Conservation (phyloP, 2,329 filamentous ascomycete genomes). For the Fusarium ambrosium region DNA sequence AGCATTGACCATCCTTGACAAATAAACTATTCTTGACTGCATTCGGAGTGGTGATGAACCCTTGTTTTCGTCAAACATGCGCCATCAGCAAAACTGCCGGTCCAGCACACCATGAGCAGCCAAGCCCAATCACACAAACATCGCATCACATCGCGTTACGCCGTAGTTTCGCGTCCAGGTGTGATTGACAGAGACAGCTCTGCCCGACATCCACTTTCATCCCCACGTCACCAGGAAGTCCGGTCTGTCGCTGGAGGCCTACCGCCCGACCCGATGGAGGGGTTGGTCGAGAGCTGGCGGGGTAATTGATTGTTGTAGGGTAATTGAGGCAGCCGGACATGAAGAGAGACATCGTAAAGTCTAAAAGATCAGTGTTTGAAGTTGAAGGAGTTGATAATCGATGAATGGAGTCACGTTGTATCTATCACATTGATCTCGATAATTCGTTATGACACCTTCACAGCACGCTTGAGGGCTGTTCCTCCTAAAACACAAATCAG, state of each 20-base stretch:
- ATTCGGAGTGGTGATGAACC: neutral
- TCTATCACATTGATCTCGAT: no score
- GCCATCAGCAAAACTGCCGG: neutral
- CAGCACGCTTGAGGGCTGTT: no score
- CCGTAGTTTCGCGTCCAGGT: neutral
- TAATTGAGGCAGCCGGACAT: neutral
- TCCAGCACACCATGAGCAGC: constrained; percentile 15
- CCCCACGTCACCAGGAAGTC: constrained; percentile 1
- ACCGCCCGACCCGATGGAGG: constrained; percentile 36
- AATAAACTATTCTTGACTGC: neutral
- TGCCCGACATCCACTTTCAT: constrained; percentile 21
- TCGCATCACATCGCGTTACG: constrained; percentile 16
- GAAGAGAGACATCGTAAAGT: neutral
- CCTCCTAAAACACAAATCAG: no score
- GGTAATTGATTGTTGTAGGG: neutral
- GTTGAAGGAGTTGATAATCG: no score
- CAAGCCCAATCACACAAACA: constrained; percentile 19
- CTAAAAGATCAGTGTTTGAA: no score
- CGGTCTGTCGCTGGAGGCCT: neutral
- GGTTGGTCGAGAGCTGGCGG: neutral
- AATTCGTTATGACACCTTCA: no score
- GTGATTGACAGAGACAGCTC: neutral
- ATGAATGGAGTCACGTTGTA: no score
- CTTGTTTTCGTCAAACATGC: neutral
- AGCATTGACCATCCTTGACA: neutral